These are phyloP conservation scores for Beauveria medogensis DNA, from an alignment of 2,329 filamentous ascomycete species.

Conservation along the genomic window DNA sequence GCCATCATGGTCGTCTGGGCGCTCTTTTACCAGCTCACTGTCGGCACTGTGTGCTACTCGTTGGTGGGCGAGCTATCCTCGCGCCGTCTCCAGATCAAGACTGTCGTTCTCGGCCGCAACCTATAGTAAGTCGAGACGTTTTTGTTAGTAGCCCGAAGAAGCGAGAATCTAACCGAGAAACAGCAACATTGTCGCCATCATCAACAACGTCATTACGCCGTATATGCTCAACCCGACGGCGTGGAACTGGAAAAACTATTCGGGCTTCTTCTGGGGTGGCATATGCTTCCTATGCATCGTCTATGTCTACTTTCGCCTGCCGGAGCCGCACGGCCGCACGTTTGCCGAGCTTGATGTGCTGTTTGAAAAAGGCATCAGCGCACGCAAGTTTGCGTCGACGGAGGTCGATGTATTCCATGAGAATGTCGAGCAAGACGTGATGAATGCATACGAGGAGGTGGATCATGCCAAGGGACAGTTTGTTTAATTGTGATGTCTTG, in stretches of 20 bases:
- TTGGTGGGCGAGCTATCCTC: constrained; percentile 80
- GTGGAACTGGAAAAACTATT: constrained; percentile 83
- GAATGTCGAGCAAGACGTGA: constrained; percentile 37
- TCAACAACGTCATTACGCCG: constrained; percentile 74
- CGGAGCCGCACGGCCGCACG: constrained; percentile 70
- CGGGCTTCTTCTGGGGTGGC: constrained; percentile 82
- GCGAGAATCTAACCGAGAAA: not conserved
- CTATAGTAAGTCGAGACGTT: constrained; percentile 46
- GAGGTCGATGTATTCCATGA: constrained; percentile 49
- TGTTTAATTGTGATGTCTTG: not conserved
- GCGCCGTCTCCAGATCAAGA: constrained; percentile 80
- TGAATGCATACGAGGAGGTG: constrained; percentile 38
- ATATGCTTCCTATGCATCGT: constrained; percentile 74
- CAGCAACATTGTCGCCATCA: constrained; percentile 71
- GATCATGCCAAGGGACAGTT: not conserved
- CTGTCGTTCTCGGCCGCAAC: constrained; percentile 76
- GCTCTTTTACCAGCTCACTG: constrained; percentile 74
- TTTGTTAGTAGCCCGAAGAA: too few relatives aligned
- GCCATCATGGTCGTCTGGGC: constrained; percentile 79
- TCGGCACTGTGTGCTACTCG: constrained; percentile 85
- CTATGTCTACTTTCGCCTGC: constrained; percentile 63
- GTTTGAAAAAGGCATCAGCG: constrained; percentile 65
- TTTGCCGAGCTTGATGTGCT: constrained; percentile 83
- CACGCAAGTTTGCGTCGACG: constrained; percentile 61
- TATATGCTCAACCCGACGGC: constrained; percentile 86